phyloP scores from a whole-genome alignment of 2,329 filamentous ascomycete species.

The Graphiopsis chlorocephala region DNA sequence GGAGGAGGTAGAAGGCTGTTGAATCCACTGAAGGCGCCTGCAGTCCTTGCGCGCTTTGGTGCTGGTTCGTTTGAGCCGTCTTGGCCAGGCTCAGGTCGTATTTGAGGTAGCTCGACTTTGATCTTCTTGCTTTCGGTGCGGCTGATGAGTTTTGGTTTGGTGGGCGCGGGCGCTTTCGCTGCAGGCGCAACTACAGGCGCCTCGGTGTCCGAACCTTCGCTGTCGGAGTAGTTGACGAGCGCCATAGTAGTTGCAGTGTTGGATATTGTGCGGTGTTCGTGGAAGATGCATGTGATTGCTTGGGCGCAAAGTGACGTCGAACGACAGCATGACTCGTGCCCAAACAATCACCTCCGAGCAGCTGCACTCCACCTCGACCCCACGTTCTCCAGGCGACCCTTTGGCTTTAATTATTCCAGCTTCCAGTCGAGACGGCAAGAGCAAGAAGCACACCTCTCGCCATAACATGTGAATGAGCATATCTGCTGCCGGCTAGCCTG shows the following conservation, averaged over 20 bases:
- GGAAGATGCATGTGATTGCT: not conserved
- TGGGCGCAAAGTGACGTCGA: slow-evolving; percentile 10
- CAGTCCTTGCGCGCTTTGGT: slow-evolving; percentile 67
- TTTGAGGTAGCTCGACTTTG: slow-evolving; percentile 69
- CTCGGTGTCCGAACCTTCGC: slow-evolving; percentile 62
- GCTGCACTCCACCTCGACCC: slow-evolving; percentile 3
- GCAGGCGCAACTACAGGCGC: slow-evolving; percentile 25
- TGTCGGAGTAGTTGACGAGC: slow-evolving; percentile 81
- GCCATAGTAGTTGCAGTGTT: slow-evolving; percentile 54
- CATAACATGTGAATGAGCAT: slow-evolving; percentile 3
- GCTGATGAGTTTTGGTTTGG: slow-evolving; percentile 48
- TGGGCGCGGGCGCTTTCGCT: slow-evolving; percentile 29
- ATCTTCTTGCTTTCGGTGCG: slow-evolving; percentile 79
- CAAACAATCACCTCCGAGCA: not conserved
- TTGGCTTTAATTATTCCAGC: not conserved
- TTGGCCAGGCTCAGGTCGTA: slow-evolving; percentile 42
- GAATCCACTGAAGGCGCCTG: slow-evolving; percentile 72
- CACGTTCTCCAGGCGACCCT: slow-evolving; percentile 1
- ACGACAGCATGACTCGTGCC: slow-evolving; percentile 8
- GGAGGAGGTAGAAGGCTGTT: slow-evolving; percentile 84
- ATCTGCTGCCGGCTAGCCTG: slow-evolving; percentile 7
- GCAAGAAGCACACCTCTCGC: not conserved
- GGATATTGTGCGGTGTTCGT: not conserved
- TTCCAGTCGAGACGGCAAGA: not conserved
- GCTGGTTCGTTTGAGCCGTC: slow-evolving; percentile 53